Evolutionary conservation across 2,329 filamentous ascomycete genomes (phyloP), one percentile per base, ranked within the genome.

Genomic region (Neofusicoccum sp.): DNA sequence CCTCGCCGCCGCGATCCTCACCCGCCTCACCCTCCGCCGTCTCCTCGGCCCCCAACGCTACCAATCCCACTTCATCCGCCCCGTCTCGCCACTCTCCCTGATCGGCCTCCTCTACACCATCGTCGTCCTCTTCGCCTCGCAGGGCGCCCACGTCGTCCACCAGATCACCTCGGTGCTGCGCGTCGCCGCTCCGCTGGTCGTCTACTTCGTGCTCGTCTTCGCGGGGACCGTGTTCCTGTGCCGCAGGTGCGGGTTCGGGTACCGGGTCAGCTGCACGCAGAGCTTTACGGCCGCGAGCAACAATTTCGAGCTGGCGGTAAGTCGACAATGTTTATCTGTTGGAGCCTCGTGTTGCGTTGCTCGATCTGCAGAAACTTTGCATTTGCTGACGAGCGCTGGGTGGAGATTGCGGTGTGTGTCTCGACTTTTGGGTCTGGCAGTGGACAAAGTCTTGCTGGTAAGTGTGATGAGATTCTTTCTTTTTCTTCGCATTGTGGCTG

Each of bases 251-350:
- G 89, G 91, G 0, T 93, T 93, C 64, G 87, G 86, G 0, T 96
- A 96, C 72, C 83, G 83, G 39, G 74, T 93, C 0, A 84, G 85
- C 1, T 83, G 84, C 9, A 94, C 92, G 1, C 92, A 96, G 77
- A 93, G 90, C 71, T 95, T 96, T 70, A 96, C 91, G 0, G 93
- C 92, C 0, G 90, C 91, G 1, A 96, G 92, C 74, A 97, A 97
- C 72, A 96, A 97, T 73, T 97, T 97, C 71, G 93, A 97, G 79
- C 79, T 97, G 29, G 92, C 93, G n/a, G n/a, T n/a, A n/a, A n/a
- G n/a, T n/a, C n/a, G n/a, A n/a, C n/a, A n/a, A n/a, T n/a, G n/a
- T n/a, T n/a, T n/a, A n/a, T n/a, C n/a, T n/a, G n/a, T n/a, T n/a
- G n/a, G n/a, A n/a, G n/a, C n/a, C n/a, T n/a, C n/a, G n/a, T n/a